A percentile compares a stretch with the other conserved stretches of the same genome.
These are phyloP conservation scores for Aureobasidium zeae DNA, from an alignment of 2,329 filamentous ascomycete genomes.

Conservation along the genomic window DNA sequence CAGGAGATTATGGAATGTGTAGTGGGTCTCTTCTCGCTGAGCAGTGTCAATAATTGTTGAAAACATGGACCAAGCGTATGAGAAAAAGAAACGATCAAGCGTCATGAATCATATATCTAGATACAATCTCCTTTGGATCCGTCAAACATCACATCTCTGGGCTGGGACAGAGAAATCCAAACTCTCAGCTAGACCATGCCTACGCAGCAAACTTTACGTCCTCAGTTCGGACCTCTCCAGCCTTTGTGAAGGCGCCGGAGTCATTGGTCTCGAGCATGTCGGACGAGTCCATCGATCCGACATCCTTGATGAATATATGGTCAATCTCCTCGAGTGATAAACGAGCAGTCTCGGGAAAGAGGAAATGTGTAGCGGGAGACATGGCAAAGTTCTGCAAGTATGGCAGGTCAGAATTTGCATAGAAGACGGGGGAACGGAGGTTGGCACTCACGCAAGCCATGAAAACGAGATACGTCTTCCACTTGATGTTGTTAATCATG, in stretches of 20 bases:
- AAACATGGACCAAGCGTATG: too few species aligned
- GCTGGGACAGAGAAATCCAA: too few species aligned
- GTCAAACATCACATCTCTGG: too few species aligned
- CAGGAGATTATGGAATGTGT: too few species aligned
- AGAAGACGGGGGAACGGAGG: neutral
- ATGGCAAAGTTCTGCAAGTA: conserved; percentile 10
- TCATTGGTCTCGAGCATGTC: neutral
- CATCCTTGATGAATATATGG: conserved; percentile 26
- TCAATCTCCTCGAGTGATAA: conserved; percentile 35
- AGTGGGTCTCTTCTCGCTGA: too few species aligned
- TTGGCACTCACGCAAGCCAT: conserved; percentile 25
- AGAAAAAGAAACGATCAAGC: too few species aligned
- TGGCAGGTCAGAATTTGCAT: neutral
- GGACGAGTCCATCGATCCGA: neutral
- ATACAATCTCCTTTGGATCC: too few species aligned
- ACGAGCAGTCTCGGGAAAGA: conserved; percentile 34
- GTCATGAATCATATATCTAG: too few species aligned
- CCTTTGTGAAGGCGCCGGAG: neutral
- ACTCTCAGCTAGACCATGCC: too few species aligned
- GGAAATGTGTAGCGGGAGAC: conserved; percentile 30
- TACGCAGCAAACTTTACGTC: too few species aligned
- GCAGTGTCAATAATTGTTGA: too few species aligned
- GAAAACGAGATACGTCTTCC: conserved; percentile 44
- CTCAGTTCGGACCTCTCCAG: neutral
- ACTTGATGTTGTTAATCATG: conserved; percentile 38